phyloP scores from a whole-genome alignment of 768 basidiomycete species.

The Xerocomellus chrysenteron region DNA sequence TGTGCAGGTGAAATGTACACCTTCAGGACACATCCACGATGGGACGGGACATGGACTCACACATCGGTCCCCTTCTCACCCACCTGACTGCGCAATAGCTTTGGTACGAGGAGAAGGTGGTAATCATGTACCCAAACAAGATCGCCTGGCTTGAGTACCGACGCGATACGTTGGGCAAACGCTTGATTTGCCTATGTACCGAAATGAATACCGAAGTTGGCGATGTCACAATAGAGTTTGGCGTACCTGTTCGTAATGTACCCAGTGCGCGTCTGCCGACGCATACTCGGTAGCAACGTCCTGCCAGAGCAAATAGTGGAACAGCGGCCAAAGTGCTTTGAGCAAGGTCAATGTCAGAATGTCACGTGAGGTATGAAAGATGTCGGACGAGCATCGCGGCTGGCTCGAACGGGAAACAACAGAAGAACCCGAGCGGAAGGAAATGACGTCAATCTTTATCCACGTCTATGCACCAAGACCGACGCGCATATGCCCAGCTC shows the following conservation, averaged over 20 bases:
- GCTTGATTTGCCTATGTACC: slow-evolving; percentile 72
- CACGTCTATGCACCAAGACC: background rate
- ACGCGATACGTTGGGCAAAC: slow-evolving; percentile 73
- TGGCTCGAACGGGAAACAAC: background rate
- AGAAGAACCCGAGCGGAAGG: background rate
- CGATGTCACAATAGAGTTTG: background rate
- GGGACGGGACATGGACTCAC: slow-evolving; percentile 11
- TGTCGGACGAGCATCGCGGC: background rate
- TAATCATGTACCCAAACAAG: slow-evolving; percentile 96
- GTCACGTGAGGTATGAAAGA: background rate
- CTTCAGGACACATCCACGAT: background rate
- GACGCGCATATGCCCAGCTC: background rate
- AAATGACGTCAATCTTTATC: slow-evolving; percentile 1
- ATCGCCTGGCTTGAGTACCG: slow-evolving; percentile 84
- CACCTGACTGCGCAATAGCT: slow-evolving; percentile 71
- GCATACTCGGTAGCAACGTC: slow-evolving; percentile 90
- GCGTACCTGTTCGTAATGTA: slow-evolving; percentile 30
- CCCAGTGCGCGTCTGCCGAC: slow-evolving; percentile 80
- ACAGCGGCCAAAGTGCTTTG: slow-evolving; percentile 91
- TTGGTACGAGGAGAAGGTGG: slow-evolving; percentile 89
- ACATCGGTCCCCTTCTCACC: slow-evolving; percentile 30
- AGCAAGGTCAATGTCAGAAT: slow-evolving; percentile 7
- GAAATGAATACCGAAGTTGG: slow-evolving; percentile 5
- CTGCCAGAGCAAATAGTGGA: slow-evolving; percentile 98
- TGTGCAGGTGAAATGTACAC: background rate